Evolutionary conservation across 192 early-diverging fungal species (phyloP).

Genomic region (Chytriomyces sp.): DNA sequence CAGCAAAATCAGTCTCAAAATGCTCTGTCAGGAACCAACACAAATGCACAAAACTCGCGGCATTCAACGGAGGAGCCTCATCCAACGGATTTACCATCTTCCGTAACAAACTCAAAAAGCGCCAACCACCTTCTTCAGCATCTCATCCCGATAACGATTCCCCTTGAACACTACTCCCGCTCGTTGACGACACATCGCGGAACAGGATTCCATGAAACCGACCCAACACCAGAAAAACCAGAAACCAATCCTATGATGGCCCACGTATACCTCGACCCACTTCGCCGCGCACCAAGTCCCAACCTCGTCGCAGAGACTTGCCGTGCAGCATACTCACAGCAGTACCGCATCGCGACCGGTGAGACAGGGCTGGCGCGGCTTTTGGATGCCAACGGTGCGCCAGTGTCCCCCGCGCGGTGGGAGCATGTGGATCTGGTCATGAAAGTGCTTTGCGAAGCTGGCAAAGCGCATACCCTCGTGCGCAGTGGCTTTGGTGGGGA

Average conservation of each 20-base stretch:
- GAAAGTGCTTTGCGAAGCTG: neutral
- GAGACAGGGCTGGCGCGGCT: conserved; percentile 21
- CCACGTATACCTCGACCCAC: neutral
- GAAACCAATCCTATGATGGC: neutral
- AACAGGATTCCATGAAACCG: neutral
- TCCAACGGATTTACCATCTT: neutral
- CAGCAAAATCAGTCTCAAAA: neutral
- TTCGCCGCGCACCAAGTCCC: neutral
- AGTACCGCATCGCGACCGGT: neutral
- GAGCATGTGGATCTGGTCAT: conserved; percentile 23
- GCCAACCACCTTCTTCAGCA: neutral
- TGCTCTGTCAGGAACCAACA: conserved; percentile 1
- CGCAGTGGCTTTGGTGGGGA: too few species aligned
- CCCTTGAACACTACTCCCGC: neutral
- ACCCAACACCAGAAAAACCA: neutral
- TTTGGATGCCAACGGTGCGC: conserved; percentile 18
- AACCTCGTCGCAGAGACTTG: neutral
- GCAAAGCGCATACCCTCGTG: too few species aligned
- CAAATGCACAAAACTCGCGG: neutral
- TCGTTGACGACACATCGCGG: neutral
- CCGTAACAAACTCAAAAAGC: neutral
- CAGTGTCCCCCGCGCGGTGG: conserved; percentile 18
- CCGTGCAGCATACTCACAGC: neutral
- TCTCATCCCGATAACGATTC: neutral
- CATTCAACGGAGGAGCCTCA: neutral